Conservation (phyloP, 2,329 filamentous ascomycete species). For the Aspergillus neoniger region DNA sequence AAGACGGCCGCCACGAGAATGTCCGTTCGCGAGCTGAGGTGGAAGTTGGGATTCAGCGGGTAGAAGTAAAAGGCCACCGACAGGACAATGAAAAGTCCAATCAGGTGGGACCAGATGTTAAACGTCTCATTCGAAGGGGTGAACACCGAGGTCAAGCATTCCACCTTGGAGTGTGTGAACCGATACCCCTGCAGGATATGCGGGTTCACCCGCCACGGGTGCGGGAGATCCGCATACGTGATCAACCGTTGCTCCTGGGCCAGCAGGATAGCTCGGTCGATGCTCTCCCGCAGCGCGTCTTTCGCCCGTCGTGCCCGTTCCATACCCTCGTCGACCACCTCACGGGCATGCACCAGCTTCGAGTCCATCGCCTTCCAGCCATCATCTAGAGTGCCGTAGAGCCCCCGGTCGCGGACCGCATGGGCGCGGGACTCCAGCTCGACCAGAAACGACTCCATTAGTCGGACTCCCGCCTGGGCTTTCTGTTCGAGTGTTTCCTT, state of each 20-base stretch:
- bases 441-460: slow-evolving; percentile 81
- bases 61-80: slow-evolving; percentile 95
- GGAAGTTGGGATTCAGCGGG: slow-evolving; percentile 82
- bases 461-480: slow-evolving; percentile 78
- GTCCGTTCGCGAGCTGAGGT: slow-evolving; percentile 80
- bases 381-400: slow-evolving; percentile 76
- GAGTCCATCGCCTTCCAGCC: slow-evolving; percentile 80
- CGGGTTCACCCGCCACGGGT: slow-evolving; percentile 92
- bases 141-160: slow-evolving; percentile 83
- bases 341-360: slow-evolving; percentile 70
- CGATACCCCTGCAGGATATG: slow-evolving; percentile 91
- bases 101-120: slow-evolving; percentile 96
- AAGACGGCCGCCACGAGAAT: slow-evolving; percentile 90
- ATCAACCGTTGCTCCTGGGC: slow-evolving; percentile 82
- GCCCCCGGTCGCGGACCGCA: slow-evolving; percentile 74
- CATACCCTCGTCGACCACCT: slow-evolving; percentile 77
- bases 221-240: slow-evolving; percentile 83
- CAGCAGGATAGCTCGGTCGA: slow-evolving; percentile 73
- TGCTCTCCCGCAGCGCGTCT: slow-evolving; percentile 77
- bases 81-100: slow-evolving; percentile 86
- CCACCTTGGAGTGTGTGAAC: slow-evolving; percentile 87
- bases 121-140: slow-evolving; percentile 87
- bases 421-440: slow-evolving; percentile 83
- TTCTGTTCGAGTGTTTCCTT: slow-evolving; percentile 91
- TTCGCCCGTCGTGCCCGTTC: slow-evolving; percentile 81